Evolutionary conservation across 257 asterid genomes (phyloP).

Genomic region (Solanum pennellii): DNA sequence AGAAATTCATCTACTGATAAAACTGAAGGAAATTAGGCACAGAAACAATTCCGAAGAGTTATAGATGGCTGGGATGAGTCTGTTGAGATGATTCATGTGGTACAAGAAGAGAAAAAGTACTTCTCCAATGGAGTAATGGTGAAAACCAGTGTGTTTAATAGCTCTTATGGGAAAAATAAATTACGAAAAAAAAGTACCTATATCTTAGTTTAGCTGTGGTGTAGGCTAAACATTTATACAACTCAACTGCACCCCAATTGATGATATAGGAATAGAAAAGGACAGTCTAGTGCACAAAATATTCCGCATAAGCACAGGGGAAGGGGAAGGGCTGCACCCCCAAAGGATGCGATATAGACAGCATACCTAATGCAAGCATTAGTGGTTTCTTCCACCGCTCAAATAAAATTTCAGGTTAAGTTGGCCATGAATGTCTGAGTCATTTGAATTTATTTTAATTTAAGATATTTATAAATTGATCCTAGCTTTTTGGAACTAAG

Average conservation of each 20-base stretch:
- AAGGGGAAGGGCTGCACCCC: not conserved
- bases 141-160: not conserved
- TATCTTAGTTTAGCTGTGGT: not conserved
- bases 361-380: not conserved
- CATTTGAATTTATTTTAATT: not conserved
- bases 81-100: not conserved
- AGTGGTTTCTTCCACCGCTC: not conserved
- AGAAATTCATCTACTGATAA: not conserved
- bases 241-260: not conserved
- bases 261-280: not conserved
- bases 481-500: not conserved
- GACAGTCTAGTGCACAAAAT: not conserved
- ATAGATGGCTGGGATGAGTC: not conserved
- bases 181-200: not conserved
- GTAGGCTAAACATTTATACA: not conserved
- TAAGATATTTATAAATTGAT: not conserved
- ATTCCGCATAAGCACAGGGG: not conserved
- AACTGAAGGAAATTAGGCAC: not conserved
- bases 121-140: not conserved
- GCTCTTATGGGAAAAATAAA: not conserved
- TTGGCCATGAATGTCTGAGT: not conserved
- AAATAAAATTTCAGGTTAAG: not conserved
- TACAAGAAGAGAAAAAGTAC: not conserved
- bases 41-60: not conserved
- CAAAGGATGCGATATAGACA: not conserved